Percentiles rank a stretch among this genome's conserved stretches.
Evolutionary conservation across 2,329 filamentous ascomycete genomes (phyloP).

Genomic region (Amylocarpus encephaloides): DNA sequence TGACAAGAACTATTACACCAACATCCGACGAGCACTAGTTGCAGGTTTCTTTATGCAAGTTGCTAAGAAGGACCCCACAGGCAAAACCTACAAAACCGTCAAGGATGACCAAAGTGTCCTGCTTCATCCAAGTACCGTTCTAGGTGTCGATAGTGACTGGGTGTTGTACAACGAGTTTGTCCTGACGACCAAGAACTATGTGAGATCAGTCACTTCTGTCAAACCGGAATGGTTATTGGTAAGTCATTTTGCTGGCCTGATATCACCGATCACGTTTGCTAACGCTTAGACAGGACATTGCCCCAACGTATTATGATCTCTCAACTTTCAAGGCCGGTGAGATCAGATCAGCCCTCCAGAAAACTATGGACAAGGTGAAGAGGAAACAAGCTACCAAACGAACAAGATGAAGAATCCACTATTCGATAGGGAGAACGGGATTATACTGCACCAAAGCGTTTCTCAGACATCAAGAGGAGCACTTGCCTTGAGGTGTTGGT

Average conservation of each 20-base stretch:
- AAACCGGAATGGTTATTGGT: conserved; percentile 92
- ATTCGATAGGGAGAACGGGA: background rate
- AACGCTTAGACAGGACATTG: conserved; percentile 68
- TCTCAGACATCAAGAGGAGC: too few species aligned
- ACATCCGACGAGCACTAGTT: conserved; percentile 87
- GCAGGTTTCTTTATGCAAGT: conserved; percentile 99
- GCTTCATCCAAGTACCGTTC: conserved; percentile 86
- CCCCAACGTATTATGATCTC: conserved; percentile 86
- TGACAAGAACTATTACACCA: conserved; percentile 96
- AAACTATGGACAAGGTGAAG: conserved; percentile 53
- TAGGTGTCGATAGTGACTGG: conserved; percentile 88
- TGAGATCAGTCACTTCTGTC: conserved; percentile 85
- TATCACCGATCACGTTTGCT: conserved; percentile 18
- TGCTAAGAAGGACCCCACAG: conserved; percentile 81
- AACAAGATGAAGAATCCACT: conserved; percentile 10
- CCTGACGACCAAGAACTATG: conserved; percentile 95
- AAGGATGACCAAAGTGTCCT: conserved; percentile 95
- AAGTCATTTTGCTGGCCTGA: conserved; percentile 35
- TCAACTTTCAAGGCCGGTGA: conserved; percentile 79
- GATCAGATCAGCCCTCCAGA: conserved; percentile 61
- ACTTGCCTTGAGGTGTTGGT: too few species aligned
- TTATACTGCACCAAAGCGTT: too few species aligned
- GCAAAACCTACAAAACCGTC: conserved; percentile 89
- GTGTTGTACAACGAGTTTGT: conserved; percentile 98
- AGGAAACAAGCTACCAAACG: conserved; percentile 39